phyloP scores from a whole-genome alignment of 768 basidiomycete species.

The Suillus spraguei region DNA sequence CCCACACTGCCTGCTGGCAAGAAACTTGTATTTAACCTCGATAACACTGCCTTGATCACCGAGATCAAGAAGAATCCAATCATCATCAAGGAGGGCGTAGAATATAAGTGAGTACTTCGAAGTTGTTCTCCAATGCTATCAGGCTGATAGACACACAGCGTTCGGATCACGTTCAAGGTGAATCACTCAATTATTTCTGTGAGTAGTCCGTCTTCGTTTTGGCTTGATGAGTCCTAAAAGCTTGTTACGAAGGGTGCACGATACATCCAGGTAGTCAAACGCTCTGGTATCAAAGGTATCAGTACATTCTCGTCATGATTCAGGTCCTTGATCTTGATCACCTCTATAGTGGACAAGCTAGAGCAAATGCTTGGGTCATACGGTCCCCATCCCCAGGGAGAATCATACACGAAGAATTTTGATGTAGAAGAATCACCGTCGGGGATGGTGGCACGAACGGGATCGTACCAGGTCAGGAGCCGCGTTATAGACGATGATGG shows the following conservation, averaged over 20 bases:
- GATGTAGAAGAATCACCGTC: slow-evolving; percentile 72
- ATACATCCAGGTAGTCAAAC: slow-evolving; percentile 90
- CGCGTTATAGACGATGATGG: slow-evolving; percentile 90
- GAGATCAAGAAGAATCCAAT: slow-evolving; percentile 79
- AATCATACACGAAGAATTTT: slow-evolving; percentile 76
- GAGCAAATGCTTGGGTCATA: slow-evolving; percentile 97
- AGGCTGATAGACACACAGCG: slow-evolving; percentile 43
- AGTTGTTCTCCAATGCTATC: background rate
- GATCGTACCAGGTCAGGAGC: slow-evolving; percentile 76
- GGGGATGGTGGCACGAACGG: slow-evolving; percentile 83
- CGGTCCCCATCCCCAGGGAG: slow-evolving; percentile 66
- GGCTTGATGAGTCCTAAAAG: slow-evolving; percentile 5
- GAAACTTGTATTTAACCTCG: slow-evolving; percentile 69
- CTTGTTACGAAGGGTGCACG: slow-evolving; percentile 63
- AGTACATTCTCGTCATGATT: background rate
- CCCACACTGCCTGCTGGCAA: slow-evolving; percentile 62
- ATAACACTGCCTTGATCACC: slow-evolving; percentile 42
- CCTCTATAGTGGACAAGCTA: slow-evolving; percentile 76
- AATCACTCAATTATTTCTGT: slow-evolving; percentile 90
- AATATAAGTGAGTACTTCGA: slow-evolving; percentile 68
- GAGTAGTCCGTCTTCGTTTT: slow-evolving; percentile 22
- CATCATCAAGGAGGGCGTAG: slow-evolving; percentile 80
- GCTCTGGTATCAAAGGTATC: slow-evolving; percentile 71
- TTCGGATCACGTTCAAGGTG: slow-evolving; percentile 82
- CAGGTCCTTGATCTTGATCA: slow-evolving; percentile 10